Base-by-base conservation (phyloP, 345 rosid genomes). In the Erucastrum elatum region DNA sequence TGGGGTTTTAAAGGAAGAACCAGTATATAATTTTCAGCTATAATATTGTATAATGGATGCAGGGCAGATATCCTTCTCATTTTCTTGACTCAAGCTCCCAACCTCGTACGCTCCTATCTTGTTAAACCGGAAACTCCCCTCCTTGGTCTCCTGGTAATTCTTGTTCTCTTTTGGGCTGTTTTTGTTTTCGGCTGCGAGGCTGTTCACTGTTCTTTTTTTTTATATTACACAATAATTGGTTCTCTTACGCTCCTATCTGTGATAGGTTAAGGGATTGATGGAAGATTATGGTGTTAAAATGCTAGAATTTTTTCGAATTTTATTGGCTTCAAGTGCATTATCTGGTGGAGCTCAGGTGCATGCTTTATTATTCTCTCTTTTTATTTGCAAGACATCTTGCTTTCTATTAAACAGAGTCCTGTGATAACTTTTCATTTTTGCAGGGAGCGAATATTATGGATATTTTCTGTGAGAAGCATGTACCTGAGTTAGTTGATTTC, bases 31-130 rank as follows among this genome's bases (percentile, higher is more conserved):
- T 68, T 44, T 75, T 29, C 12, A 60, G 34, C 12, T 75, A 16
- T 67, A 26, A 70, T 60, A 49, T 76, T 87, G 79, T 80, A n/a
- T 62, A 73, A 83, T 87, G 91, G 80, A 79, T 92, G 94, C 98
- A 94, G 98, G 94, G 87, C 91, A 91, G 91, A 91, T 74, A 91
- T 94, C 79, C 92, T 94, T 63, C 79, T 86, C 75, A 87, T 89
- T 81, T 90, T 92, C 83, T 66, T 88, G 88, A 90, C 83, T 85
- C 87, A 81, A 82, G 94, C 92, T 81, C 84, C 90, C 75, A 89
- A 80, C 68, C 93, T 91, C 83, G 78, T 94, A 75, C 89, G 93
- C 60, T 88, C 98, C 51, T 90, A 88, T 82, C 87, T 89, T 82
- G 89, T 85, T 74, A 81, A 77, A 82, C 87, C 74, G 41, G 97